Base-by-base conservation (phyloP, 106 monocot species). In the Dendrobium chrysotoxum region DNA sequence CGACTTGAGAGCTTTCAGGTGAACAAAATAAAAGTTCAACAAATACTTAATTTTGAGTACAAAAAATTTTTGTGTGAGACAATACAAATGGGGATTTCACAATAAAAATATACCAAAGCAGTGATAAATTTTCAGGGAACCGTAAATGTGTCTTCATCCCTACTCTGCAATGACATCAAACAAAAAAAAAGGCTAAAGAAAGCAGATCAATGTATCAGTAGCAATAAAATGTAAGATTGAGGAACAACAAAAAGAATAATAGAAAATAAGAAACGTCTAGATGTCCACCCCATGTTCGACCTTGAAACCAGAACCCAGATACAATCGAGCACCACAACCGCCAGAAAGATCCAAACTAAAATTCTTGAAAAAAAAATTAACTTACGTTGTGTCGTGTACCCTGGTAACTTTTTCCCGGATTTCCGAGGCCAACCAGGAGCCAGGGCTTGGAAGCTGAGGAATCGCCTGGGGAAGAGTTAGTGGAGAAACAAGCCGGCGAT, bases 361-460 rank as follows among this genome's bases (percentile, higher is more conserved):
- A 47, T 13, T 46, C 42, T 11, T 46, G 21, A 41, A 74, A 74
- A 9, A 18, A 41, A 47, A 45, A 26, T 20, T 11, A 39, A 76
- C 76, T 11, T 26, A 82, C 82, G 31, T 77, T 82, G 46, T 82
- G 82, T 9, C 82, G 61, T 26, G 82, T 82, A 11, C 76, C 82
- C 38, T 66, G 76, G 25, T 65, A 82, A 28, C 10, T 82, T 57
- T 76, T 82, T 21, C 82, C 82, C 44, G 66, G 82, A 67, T 82
- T 82, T 4, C 82, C 76, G 39, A 82, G 82, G 66, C 82, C 82
- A 45, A 77, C 66, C 45, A 82, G 45, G 31, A 82, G 82, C 82
- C 82, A 77, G 5, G 82, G 77, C 58, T 66, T 82, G 21, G 77
- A 17, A 53, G 44, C 4, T 4, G 81, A 75, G 38, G 28, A 73